Conservation (phyloP, 805 yeast genomes). For the Zygosaccharomyces gambellarensis region DNA sequence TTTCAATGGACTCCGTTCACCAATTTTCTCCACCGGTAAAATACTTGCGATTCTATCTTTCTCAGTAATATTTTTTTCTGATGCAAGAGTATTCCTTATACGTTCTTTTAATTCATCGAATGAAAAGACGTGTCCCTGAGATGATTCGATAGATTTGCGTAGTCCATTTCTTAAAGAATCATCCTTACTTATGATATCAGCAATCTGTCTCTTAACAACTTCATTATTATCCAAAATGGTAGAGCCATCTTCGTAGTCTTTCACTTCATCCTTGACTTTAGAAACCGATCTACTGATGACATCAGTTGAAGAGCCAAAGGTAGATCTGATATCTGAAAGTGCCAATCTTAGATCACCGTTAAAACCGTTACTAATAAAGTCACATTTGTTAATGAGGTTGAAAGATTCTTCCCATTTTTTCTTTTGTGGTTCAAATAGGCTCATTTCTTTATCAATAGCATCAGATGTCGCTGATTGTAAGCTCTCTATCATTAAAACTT, state of each 20-base stretch:
- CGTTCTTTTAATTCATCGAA: slow-evolving; percentile 9
- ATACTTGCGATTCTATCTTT: not conserved
- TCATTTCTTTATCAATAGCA: slow-evolving; percentile 30
- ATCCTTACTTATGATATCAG: slow-evolving; percentile 19
- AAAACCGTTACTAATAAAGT: slow-evolving; percentile 27
- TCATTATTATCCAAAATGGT: slow-evolving; percentile 11
- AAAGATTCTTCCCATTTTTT: slow-evolving; percentile 31
- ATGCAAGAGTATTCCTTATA: slow-evolving; percentile 4
- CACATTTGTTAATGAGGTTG: slow-evolving; percentile 32
- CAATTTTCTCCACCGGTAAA: not conserved
- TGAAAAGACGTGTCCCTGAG: slow-evolving; percentile 7
- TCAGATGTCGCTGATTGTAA: slow-evolving; percentile 27
- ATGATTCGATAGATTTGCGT: slow-evolving; percentile 7
- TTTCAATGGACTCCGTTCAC: slow-evolving; percentile 11
- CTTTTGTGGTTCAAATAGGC: slow-evolving; percentile 27
- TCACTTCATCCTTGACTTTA: slow-evolving; percentile 17
- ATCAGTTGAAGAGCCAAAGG: slow-evolving; percentile 16
- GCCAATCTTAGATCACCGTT: slow-evolving; percentile 18
- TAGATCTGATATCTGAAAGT: slow-evolving; percentile 18
- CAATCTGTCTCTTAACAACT: slow-evolving; percentile 18
- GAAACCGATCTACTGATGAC: slow-evolving; percentile 17
- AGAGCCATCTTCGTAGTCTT: slow-evolving; percentile 15
- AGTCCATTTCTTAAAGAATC: slow-evolving; percentile 11
- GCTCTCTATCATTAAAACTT: slow-evolving; percentile 23
- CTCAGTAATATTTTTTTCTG: not conserved